These are phyloP conservation scores for Backusella morwellensis DNA, from an alignment of 192 early-diverging fungal species.

Conservation along the genomic window DNA sequence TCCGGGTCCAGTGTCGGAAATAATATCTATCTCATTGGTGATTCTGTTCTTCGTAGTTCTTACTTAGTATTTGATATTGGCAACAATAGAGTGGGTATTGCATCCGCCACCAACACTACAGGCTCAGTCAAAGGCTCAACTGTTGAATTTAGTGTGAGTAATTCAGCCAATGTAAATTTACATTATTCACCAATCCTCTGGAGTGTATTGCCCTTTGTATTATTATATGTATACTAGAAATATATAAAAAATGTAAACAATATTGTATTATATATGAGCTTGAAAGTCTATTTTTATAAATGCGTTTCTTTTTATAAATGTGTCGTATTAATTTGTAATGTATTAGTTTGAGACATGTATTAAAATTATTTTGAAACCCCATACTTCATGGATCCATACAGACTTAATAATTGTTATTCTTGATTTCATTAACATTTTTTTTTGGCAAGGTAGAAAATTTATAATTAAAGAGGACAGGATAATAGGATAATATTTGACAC, in stretches of 20 bases:
- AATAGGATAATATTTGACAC: no score
- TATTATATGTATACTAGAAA: background rate
- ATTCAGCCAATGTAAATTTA: background rate
- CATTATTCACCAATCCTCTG: background rate
- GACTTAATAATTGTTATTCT: no score
- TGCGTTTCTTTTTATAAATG: background rate
- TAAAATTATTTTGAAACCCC: background rate
- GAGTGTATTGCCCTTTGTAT: background rate
- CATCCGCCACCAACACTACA: slow-evolving; percentile 8
- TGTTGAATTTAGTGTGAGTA: background rate
- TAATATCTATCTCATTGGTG: slow-evolving; percentile 23
- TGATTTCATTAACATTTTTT: no score
- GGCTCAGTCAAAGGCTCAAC: background rate
- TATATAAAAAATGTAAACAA: slow-evolving; percentile 1
- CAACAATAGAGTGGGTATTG: slow-evolving; percentile 17
- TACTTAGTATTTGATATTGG: slow-evolving; percentile 23
- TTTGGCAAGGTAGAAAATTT: no score
- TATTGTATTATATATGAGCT: background rate
- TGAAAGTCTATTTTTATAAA: background rate
- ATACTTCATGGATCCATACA: background rate
- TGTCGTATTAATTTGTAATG: background rate
- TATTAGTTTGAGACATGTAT: background rate
- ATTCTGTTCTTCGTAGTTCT: slow-evolving; percentile 19
- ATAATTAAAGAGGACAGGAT: no score
- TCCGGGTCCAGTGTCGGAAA: background rate